Evolutionary conservation across 352 stramenopile genomes (phyloP), one percentile per base, ranked within the genome.

Genomic region (Phytophthora tubulina): DNA sequence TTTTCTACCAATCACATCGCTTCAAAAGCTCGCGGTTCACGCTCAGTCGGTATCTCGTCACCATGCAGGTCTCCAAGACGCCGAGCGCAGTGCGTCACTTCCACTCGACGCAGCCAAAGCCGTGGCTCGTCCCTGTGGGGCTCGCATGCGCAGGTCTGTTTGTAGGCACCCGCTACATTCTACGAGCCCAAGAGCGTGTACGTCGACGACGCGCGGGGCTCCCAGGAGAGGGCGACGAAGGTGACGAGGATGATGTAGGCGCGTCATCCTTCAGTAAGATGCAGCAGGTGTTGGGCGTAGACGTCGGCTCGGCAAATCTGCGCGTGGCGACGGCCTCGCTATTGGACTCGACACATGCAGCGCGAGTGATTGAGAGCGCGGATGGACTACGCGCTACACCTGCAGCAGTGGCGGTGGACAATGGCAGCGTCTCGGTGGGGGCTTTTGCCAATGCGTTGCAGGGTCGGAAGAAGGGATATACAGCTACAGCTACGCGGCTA

Each of bases 151-250:
- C 78, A 1, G 82, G 74, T 1, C 67, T 92, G 33, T 91, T 82
- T 49, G 42, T 92, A 1, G 82, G 82, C 33, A 86, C 82, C 30
- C 73, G 79, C 27, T 92, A 90, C 68, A 70, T 90, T 17, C 36
- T 91, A 31, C 84, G 84, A 0, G 81, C 76, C 0, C 84, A 89
- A 63, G 84, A 92, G 61, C 82, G 84, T 17, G 74, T 92, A 51
- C 77, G 81, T 3, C 68, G 79, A 33, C 60, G 76, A 6, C 74
- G 69, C 4, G 84, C 72, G 2, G 84, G 84, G 0, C 70, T 92
- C 1, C 81, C 82, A 7, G 69, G 75, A 2, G 80, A 90, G 21
- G 77, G 80, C 1, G 75, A 81, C 10, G 78, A 84, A 0, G 68
- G 68, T 2, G 71, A 74, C 9, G 68, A 73, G 5, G 54, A 48